Evolutionary conservation across 345 rosid genomes (phyloP).

Genomic region (Salix arbutifolia): DNA sequence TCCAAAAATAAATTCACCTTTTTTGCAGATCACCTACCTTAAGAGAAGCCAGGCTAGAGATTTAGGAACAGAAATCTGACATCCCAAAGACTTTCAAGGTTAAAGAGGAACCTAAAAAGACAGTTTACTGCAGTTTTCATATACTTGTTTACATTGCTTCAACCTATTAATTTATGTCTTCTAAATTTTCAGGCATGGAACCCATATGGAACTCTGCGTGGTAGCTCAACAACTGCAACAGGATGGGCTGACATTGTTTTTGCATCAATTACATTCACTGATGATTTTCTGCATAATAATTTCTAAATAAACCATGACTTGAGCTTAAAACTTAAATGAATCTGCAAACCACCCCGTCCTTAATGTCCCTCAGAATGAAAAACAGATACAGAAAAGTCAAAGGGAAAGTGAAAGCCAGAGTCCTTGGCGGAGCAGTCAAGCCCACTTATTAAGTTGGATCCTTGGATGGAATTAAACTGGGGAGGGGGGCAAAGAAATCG

Average conservation of each 20-base stretch:
- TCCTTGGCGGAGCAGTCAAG: not conserved
- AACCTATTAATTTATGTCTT: not conserved
- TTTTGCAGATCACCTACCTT: not conserved
- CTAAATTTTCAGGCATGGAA: constrained; percentile 61
- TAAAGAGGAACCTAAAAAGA: not conserved
- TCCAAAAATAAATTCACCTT: not conserved
- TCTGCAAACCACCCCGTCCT: not conserved
- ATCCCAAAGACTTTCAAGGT: not conserved
- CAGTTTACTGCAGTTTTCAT: not conserved
- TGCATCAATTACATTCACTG: constrained; percentile 76
- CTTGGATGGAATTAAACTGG: no score
- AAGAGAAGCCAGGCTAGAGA: not conserved
- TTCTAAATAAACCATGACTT: not conserved
- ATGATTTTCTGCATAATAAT: constrained; percentile 60
- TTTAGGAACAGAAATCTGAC: not conserved
- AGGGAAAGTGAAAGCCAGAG: not conserved
- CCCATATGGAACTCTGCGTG: constrained; percentile 85
- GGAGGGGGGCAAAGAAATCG: no score
- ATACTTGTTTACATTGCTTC: not conserved
- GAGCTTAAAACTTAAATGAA: no score
- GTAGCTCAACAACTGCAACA: constrained; percentile 86
- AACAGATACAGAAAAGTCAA: not conserved
- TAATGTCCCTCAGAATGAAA: not conserved
- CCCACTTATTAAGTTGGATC: not conserved
- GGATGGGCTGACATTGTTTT: constrained; percentile 91